Evolutionary conservation across 1,284 basidiomycete species (phyloP).

Genomic region (Ustilago cynodontis): DNA sequence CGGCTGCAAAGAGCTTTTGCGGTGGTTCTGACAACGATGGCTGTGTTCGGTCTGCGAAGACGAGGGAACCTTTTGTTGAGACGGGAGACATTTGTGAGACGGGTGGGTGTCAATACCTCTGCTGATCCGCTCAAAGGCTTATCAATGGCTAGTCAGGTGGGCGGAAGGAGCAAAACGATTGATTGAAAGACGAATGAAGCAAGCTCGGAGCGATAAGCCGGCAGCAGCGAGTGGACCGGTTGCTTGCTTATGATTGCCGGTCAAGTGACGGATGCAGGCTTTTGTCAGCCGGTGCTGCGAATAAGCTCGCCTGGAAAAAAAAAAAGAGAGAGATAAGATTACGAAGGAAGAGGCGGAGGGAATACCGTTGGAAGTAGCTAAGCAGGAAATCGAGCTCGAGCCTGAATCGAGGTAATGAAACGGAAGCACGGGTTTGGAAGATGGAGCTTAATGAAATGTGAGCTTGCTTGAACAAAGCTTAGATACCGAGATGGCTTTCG

Average conservation of each 20-base stretch:
- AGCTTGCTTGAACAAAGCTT: neutral
- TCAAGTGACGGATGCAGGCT: neutral
- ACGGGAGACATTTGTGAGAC: conserved; percentile 18
- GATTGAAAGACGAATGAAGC: neutral
- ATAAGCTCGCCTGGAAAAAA: neutral
- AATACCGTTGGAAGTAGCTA: neutral
- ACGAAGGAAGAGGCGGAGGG: neutral
- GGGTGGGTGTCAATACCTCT: neutral
- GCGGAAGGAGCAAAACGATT: neutral
- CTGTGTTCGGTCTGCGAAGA: neutral
- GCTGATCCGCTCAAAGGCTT: neutral
- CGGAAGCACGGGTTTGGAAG: conserved; percentile 4
- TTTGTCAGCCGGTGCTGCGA: neutral
- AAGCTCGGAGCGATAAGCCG: neutral
- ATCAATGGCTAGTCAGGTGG: neutral
- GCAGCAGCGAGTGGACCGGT: neutral
- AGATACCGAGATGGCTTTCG: neutral
- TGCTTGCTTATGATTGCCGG: neutral
- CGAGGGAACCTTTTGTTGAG: conserved; percentile 13
- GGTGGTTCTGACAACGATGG: neutral
- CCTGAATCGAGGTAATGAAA: neutral
- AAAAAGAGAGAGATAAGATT: neutral
- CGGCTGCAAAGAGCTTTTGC: neutral
- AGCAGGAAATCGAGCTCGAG: neutral
- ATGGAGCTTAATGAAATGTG: conserved; percentile 4